A percentile compares a stretch with the other conserved stretches of the same genome.
phyloP scores from a whole-genome alignment of 352 stramenopile species.

The Peronospora tabacina region DNA sequence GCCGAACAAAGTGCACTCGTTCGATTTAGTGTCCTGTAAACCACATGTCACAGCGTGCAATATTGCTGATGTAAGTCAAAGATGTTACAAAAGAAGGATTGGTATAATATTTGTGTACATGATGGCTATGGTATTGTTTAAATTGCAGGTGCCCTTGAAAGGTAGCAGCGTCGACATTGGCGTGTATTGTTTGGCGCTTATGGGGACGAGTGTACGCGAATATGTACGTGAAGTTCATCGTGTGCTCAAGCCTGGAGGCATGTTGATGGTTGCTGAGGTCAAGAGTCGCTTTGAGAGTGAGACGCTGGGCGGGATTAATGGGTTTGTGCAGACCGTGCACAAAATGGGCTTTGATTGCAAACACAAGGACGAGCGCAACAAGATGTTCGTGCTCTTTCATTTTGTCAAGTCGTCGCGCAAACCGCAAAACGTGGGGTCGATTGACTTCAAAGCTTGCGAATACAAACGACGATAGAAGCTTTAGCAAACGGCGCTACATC shows the following conservation, averaged over 20 bases:
- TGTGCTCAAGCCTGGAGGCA: slow-evolving; percentile 90
- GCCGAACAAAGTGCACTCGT: slow-evolving; percentile 91
- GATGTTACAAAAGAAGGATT: not conserved
- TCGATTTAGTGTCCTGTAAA: slow-evolving; percentile 94
- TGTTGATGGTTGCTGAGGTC: slow-evolving; percentile 84
- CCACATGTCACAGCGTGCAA: slow-evolving; percentile 93
- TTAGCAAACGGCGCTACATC: not conserved
- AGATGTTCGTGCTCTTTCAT: slow-evolving; percentile 84
- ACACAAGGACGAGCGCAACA: slow-evolving; percentile 73
- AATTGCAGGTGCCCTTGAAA: slow-evolving; percentile 84
- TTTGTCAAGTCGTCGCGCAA: slow-evolving; percentile 59
- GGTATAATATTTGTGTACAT: not conserved
- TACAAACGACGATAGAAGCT: slow-evolving; percentile 71
- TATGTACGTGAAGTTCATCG: slow-evolving; percentile 94
- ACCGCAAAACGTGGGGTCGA: slow-evolving; percentile 38
- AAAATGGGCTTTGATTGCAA: slow-evolving; percentile 65
- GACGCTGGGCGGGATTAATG: slow-evolving; percentile 50
- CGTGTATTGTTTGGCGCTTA: slow-evolving; percentile 97
- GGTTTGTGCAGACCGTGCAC: slow-evolving; percentile 52
- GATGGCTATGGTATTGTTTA: not conserved
- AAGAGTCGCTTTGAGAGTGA: slow-evolving; percentile 80
- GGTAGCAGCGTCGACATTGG: slow-evolving; percentile 90
- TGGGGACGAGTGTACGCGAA: slow-evolving; percentile 95
- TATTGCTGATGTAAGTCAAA: slow-evolving; percentile 80
- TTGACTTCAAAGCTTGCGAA: slow-evolving; percentile 79